Evolutionary conservation across 2,329 filamentous ascomycete genomes (phyloP).

Genomic region (Xylaria sp.): DNA sequence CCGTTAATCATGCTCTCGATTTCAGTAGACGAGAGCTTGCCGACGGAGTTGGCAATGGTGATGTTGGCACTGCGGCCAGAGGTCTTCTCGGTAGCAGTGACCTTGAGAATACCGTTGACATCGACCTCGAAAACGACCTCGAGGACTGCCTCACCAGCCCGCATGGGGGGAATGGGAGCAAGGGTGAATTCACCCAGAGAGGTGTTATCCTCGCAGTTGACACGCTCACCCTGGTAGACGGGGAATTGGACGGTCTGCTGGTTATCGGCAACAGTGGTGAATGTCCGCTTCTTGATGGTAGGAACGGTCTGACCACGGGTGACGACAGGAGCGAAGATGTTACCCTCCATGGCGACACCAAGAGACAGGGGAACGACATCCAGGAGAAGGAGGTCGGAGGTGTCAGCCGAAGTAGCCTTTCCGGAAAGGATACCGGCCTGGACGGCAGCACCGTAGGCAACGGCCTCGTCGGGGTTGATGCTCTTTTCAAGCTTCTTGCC

Average conservation of each 20-base stretch:
- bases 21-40: constrained; percentile 93
- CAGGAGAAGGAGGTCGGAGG: constrained; percentile 91
- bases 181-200: constrained; percentile 97
- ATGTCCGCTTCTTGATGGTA: constrained; percentile 81
- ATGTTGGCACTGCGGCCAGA: constrained; percentile 99
- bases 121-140: constrained; percentile 99
- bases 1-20: constrained; percentile 98
- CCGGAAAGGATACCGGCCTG: constrained; percentile 99
- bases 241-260: constrained; percentile 91
- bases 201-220: constrained; percentile 98
- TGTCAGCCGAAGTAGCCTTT: constrained; percentile 96
- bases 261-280: constrained; percentile 84
- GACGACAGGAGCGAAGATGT: constrained; percentile 97
- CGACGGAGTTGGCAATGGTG: constrained; percentile 99
- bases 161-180: constrained; percentile 87
- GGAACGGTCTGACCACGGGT: constrained; percentile 81
- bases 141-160: constrained; percentile 93
- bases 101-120: constrained; percentile 99
- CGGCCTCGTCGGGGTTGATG: constrained; percentile 99
- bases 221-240: constrained; percentile 94
- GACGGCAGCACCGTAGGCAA: constrained; percentile 97
- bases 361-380: constrained; percentile 97
- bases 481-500: constrained; percentile 99
- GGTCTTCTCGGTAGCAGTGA: constrained; percentile 98
- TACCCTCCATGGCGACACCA: constrained; percentile 99